Percentiles rank a stretch among this genome's conserved stretches.
Conservation (phyloP, 345 rosid species). For the Hibiscus syriacus region DNA sequence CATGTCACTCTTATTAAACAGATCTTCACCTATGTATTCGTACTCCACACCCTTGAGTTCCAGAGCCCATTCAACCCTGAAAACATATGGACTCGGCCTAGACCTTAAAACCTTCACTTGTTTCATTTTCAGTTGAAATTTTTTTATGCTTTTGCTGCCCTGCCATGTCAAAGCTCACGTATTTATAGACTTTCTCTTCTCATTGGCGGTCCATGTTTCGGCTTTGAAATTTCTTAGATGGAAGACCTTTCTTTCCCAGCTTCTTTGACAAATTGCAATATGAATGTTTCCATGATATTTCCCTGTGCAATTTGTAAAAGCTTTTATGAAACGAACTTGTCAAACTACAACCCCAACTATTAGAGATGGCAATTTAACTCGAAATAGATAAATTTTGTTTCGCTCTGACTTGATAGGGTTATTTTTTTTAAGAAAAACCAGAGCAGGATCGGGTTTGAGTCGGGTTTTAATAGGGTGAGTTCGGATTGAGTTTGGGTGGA, state of each 20-base stretch:
- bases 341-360: neutral
- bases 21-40: constrained; percentile 24
- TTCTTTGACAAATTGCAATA: neutral
- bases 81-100: constrained; percentile 29
- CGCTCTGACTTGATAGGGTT: too few species aligned
- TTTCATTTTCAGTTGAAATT: neutral
- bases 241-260: constrained; percentile 7
- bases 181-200: neutral
- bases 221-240: neutral
- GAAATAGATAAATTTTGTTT: too few species aligned
- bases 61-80: constrained; percentile 32
- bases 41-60: constrained; percentile 22
- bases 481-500: too few species aligned
- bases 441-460: too few species aligned
- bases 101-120: constrained; percentile 26
- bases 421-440: too few species aligned
- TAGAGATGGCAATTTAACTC: too few species aligned
- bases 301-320: neutral
- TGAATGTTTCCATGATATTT: neutral
- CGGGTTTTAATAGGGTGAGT: too few species aligned
- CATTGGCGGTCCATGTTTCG: neutral
- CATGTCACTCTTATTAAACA: constrained; percentile 24
- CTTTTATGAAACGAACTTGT: neutral
- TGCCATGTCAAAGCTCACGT: neutral
- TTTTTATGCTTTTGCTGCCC: neutral